Conservation (phyloP, 805 yeast genomes). For the Candida yuanshanica region DNA sequence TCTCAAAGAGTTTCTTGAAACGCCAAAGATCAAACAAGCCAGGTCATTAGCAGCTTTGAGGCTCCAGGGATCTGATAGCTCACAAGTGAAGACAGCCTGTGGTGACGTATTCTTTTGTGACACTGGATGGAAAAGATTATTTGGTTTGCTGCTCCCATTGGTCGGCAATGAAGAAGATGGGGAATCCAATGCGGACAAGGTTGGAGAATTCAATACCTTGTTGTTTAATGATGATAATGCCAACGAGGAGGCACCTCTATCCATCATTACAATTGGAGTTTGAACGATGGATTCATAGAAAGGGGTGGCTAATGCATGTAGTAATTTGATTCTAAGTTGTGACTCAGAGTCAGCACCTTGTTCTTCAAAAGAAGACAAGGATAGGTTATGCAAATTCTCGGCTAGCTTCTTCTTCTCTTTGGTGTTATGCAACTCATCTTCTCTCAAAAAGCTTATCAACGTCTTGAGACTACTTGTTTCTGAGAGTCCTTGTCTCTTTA, state of each 20-base stretch:
- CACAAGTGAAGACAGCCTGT: constrained; percentile 83
- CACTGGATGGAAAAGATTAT: constrained; percentile 56
- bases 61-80: constrained; percentile 67
- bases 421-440: constrained; percentile 22
- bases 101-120: constrained; percentile 69
- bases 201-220: constrained; percentile 7
- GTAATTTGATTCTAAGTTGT: constrained; percentile 34
- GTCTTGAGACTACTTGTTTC: constrained; percentile 26
- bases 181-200: constrained; percentile 2
- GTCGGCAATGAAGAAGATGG: background rate
- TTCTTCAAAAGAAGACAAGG: constrained; percentile 34
- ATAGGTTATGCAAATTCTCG: constrained; percentile 50
- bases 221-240: constrained; percentile 26
- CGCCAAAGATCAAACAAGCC: constrained; percentile 83
- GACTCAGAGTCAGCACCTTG: constrained; percentile 18
- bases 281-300: constrained; percentile 32
- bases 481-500: background rate
- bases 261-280: constrained; percentile 20
- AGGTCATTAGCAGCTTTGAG: constrained; percentile 83
- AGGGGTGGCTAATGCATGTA: constrained; percentile 65
- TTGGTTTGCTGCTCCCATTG: constrained; percentile 19
- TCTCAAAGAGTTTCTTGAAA: constrained; percentile 56
- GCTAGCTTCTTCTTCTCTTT: constrained; percentile 35
- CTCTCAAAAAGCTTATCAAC: constrained; percentile 43
- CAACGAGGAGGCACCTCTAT: constrained; percentile 24